These are phyloP conservation scores for Apodospora peruviana DNA, from an alignment of 495 filamentous ascomycete genomes.

Conservation along the genomic window DNA sequence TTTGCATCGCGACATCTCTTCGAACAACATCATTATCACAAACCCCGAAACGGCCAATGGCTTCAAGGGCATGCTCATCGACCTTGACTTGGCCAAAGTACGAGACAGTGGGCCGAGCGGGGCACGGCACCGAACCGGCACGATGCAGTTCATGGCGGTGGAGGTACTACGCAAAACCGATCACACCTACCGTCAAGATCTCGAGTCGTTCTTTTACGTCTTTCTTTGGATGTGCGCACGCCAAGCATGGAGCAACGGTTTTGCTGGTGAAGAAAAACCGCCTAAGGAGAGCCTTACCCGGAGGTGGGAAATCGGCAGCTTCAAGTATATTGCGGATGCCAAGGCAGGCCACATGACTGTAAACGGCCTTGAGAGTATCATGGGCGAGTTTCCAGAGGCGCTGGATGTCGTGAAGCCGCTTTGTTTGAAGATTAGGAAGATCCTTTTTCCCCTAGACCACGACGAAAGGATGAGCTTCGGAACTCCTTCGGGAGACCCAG, in stretches of 20 bases:
- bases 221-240: slow-evolving; percentile 3
- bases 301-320: slow-evolving; percentile 4
- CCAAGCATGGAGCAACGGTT: background rate
- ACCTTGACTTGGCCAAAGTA: background rate
- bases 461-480: no score
- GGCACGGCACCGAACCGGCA: background rate
- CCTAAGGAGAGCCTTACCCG: background rate
- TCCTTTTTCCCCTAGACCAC: no score
- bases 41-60: background rate
- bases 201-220: slow-evolving; percentile 8
- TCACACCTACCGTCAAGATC: slow-evolving; percentile 9
- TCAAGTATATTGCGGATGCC: background rate
- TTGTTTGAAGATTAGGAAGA: no score
- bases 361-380: background rate
- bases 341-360: slow-evolving; percentile 5
- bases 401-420: no score
- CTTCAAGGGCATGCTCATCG: slow-evolving; percentile 1
- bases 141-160: slow-evolving; percentile 6
- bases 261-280: background rate
- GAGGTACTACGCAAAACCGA: background rate
- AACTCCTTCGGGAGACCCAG: no score
- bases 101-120: background rate
- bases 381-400: background rate
- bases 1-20: slow-evolving; percentile 3
- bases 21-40: slow-evolving; percentile 5